Percentiles rank a stretch among this genome's conserved stretches.
Evolutionary conservation across 345 rosid genomes (phyloP).

Genomic region (Capsella bursapastoris): DNA sequence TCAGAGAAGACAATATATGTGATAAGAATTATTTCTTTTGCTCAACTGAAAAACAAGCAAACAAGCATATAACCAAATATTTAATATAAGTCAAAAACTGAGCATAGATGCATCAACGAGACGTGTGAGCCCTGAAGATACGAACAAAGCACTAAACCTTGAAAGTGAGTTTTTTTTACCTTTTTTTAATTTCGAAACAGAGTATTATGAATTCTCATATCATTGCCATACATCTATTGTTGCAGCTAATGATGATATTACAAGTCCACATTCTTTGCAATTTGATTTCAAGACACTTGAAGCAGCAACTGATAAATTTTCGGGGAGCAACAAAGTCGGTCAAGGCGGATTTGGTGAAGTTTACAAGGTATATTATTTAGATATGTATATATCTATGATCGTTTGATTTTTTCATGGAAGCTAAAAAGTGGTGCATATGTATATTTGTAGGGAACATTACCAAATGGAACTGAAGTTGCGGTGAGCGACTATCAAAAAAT

Average conservation of each 20-base stretch:
- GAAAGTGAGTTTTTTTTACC: slow-evolving; percentile 18
- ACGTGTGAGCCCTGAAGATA: slow-evolving; percentile 61
- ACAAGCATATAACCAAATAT: no score
- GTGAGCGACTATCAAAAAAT: slow-evolving; percentile 47
- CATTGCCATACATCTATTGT: slow-evolving; percentile 1
- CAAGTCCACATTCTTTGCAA: slow-evolving; percentile 21
- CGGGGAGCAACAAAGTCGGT: slow-evolving; percentile 17
- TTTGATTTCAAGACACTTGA: slow-evolving; percentile 35
- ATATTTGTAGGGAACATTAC: slow-evolving; percentile 18
- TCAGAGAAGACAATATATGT: no score
- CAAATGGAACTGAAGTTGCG: slow-evolving; percentile 45
- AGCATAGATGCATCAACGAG: slow-evolving; percentile 52
- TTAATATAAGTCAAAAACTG: no score
- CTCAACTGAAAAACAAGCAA: no score
- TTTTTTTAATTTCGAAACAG: neutral
- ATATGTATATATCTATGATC: neutral
- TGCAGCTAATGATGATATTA: slow-evolving; percentile 26
- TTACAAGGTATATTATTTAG: slow-evolving; percentile 27
- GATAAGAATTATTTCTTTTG: no score
- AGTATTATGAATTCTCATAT: neutral
- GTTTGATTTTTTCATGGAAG: neutral
- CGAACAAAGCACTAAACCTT: neutral
- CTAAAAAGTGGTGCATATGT: neutral
- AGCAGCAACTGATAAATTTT: slow-evolving; percentile 23
- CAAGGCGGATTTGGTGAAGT: slow-evolving; percentile 43